These are phyloP conservation scores for Crithidia expoeki DNA, from an alignment of 208 protist genomes.

Conservation along the genomic window DNA sequence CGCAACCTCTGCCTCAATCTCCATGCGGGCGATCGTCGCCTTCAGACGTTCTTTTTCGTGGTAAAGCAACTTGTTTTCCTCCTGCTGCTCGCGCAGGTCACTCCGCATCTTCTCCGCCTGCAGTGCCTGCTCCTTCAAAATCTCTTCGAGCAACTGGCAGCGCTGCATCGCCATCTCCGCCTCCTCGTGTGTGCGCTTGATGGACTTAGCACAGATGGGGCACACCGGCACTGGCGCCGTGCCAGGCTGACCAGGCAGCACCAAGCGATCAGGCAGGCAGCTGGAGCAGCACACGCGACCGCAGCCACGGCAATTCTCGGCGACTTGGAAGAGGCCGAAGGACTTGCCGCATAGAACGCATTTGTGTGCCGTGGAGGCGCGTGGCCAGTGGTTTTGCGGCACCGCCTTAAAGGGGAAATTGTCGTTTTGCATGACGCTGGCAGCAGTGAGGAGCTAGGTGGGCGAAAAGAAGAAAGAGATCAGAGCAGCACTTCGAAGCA, in stretches of 20 bases:
- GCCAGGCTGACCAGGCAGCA: slow-evolving; percentile 44
- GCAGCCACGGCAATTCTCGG: slow-evolving; percentile 61
- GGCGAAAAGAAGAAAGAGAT: slow-evolving; percentile 1
- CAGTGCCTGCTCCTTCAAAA: slow-evolving; percentile 50
- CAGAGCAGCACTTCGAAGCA: no score
- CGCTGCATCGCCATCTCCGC: slow-evolving; percentile 52
- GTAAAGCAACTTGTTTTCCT: slow-evolving; percentile 54
- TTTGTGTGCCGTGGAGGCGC: slow-evolving; percentile 21
- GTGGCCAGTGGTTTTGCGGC: slow-evolving; percentile 48
- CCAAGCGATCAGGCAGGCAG: slow-evolving; percentile 51
- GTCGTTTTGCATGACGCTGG: background rate
- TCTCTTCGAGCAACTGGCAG: slow-evolving; percentile 48
- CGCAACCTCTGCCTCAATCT: slow-evolving; percentile 43
- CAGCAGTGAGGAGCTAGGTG: background rate
- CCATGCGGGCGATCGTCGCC: slow-evolving; percentile 38
- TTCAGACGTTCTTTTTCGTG: slow-evolving; percentile 46
- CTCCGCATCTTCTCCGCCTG: slow-evolving; percentile 46
- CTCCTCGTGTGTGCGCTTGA: slow-evolving; percentile 45
- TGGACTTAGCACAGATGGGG: slow-evolving; percentile 43
- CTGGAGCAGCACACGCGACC: slow-evolving; percentile 57
- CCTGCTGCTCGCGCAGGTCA: slow-evolving; percentile 46
- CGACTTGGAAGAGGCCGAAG: slow-evolving; percentile 46
- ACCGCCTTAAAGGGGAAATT: slow-evolving; percentile 35
- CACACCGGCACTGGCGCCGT: slow-evolving; percentile 55
- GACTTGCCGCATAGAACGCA: slow-evolving; percentile 55